phyloP scores from a whole-genome alignment of 2,329 filamentous ascomycete species.

The Colletotrichum cuscutae region DNA sequence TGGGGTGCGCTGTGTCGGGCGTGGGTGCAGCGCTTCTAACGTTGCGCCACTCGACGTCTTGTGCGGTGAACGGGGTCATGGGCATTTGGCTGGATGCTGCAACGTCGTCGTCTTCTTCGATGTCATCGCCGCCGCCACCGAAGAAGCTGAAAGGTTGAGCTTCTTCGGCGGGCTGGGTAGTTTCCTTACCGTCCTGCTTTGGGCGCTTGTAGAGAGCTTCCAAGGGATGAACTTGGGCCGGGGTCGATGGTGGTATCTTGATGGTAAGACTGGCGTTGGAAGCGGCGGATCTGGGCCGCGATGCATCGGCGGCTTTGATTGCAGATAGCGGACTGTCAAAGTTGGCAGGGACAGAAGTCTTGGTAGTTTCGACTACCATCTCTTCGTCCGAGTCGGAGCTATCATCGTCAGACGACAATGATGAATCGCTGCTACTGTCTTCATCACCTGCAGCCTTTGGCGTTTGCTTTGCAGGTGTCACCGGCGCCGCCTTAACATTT shows the following conservation, averaged over 20 bases:
- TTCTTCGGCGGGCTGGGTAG: constrained; percentile 1
- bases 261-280: constrained; percentile 64
- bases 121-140: constrained; percentile 58
- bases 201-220: constrained; percentile 91
- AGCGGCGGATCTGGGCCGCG: constrained; percentile 60
- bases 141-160: constrained; percentile 74
- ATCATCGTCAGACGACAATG: constrained; percentile 34
- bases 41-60: constrained; percentile 79
- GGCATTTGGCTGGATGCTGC: constrained; percentile 58
- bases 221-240: constrained; percentile 78
- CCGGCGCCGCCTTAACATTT: not conserved
- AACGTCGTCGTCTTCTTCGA: constrained; percentile 42
- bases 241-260: constrained; percentile 60
- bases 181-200: constrained; percentile 53
- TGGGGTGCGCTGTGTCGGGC: constrained; percentile 88
- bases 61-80: constrained; percentile 84
- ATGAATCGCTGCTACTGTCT: constrained; percentile 38
- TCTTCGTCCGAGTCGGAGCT: constrained; percentile 38
- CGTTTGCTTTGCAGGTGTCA: constrained; percentile 24
- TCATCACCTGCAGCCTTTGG: constrained; percentile 38
- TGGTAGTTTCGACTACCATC: constrained; percentile 35
- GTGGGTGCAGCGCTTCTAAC: constrained; percentile 93
- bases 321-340: constrained; percentile 23
- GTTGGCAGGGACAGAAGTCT: not conserved
- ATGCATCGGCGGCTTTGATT: constrained; percentile 44